A percentile compares a stretch with the other conserved stretches of the same genome.
These are phyloP conservation scores for Glonium stellatum DNA, from an alignment of 495 filamentous ascomycete genomes.

Conservation along the genomic window DNA sequence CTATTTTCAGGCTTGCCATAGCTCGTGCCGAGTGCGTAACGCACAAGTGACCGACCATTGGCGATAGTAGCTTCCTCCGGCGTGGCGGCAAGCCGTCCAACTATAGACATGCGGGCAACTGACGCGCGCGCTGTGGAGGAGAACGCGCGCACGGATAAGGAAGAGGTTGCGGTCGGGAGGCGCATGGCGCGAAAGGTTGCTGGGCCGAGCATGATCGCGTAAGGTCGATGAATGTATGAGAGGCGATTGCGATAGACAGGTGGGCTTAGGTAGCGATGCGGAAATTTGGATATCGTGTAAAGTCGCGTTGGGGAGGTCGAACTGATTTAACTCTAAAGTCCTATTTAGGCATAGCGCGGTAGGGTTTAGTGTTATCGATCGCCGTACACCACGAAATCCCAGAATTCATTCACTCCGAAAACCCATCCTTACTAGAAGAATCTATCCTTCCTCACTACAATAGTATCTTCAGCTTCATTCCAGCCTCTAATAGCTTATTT, in stretches of 20 bases:
- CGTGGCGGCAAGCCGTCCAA: constrained; percentile 63
- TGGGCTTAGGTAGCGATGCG: background rate
- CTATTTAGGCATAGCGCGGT: no score
- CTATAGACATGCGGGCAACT: constrained; percentile 58
- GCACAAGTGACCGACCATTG: constrained; percentile 59
- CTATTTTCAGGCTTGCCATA: constrained; percentile 53
- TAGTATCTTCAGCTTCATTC: no score
- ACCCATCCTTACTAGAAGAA: no score
- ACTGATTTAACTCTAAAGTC: background rate
- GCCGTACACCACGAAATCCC: no score
- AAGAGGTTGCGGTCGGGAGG: constrained; percentile 41
- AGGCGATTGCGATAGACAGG: background rate
- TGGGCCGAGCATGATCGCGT: constrained; percentile 4
- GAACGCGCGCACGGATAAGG: constrained; percentile 49
- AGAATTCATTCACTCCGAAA: no score
- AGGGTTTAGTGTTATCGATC: no score
- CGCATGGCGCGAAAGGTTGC: constrained; percentile 33
- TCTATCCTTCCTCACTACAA: no score
- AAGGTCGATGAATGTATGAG: background rate
- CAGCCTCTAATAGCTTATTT: no score
- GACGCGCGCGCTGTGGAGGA: constrained; percentile 43
- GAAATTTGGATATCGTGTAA: background rate
- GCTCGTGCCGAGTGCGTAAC: constrained; percentile 58
- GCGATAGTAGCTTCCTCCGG: constrained; percentile 63
- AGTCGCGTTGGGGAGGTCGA: background rate